Percentiles rank a stretch among this genome's conserved stretches.
phyloP scores from a whole-genome alignment of 1,284 basidiomycete genomes.

The Trametes polyzona region DNA sequence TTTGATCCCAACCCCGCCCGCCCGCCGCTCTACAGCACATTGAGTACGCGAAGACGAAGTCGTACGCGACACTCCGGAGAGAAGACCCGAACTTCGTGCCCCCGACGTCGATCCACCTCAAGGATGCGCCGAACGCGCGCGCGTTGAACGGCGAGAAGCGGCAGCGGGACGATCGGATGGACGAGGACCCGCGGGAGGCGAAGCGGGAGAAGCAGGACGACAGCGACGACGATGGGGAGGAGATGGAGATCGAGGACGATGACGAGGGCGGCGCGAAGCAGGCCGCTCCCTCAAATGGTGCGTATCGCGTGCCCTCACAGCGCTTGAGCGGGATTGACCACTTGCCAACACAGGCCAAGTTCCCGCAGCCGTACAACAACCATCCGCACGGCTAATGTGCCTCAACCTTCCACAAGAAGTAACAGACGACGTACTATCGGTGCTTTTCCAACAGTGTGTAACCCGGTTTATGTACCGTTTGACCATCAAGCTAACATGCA shows the following conservation, averaged over 20 bases:
- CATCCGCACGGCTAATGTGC: constrained; percentile 70
- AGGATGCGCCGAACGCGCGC: constrained; percentile 28
- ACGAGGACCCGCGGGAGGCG: constrained; percentile 54
- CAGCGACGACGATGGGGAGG: constrained; percentile 74
- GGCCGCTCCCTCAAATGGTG: constrained; percentile 23
- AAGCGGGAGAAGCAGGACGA: constrained; percentile 70
- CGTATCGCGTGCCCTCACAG: constrained; percentile 8
- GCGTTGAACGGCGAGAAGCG: constrained; percentile 57
- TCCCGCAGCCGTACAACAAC: constrained; percentile 57
- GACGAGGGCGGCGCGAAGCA: constrained; percentile 50
- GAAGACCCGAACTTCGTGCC: constrained; percentile 79
- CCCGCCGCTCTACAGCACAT: constrained; percentile 63
- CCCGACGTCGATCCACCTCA: constrained; percentile 65
- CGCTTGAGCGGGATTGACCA: constrained; percentile 20
- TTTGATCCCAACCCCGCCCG: constrained; percentile 36
- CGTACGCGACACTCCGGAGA: constrained; percentile 74
- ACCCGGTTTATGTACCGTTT: not conserved
- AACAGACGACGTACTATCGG: constrained; percentile 76
- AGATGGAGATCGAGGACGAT: constrained; percentile 86
- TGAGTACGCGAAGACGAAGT: constrained; percentile 85
- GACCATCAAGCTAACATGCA: not conserved
- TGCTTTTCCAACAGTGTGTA: constrained; percentile 87
- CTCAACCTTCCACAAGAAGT: constrained; percentile 83
- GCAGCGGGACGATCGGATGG: constrained; percentile 64
- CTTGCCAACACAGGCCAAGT: constrained; percentile 41